Conservation (phyloP, 495 filamentous ascomycete species). For the Hypomontagnella monticulosa region DNA sequence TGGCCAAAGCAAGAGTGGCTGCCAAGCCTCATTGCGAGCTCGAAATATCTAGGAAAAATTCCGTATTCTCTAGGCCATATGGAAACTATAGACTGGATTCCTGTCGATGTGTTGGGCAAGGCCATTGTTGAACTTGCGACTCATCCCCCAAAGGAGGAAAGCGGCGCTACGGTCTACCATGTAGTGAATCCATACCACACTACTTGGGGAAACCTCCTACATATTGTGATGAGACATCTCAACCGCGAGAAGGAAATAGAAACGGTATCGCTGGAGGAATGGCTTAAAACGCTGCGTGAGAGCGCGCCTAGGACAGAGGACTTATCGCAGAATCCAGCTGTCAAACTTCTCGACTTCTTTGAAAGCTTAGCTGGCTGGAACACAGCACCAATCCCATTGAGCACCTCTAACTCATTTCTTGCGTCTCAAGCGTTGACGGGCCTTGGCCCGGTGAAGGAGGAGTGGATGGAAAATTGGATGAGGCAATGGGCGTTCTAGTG, state of each 20-base stretch:
- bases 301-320: constrained; percentile 44
- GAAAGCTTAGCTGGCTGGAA: background rate
- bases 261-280: constrained; percentile 42
- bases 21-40: constrained; percentile 57
- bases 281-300: constrained; percentile 49
- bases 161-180: constrained; percentile 50
- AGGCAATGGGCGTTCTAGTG: constrained; percentile 20
- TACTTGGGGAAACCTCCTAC: constrained; percentile 46
- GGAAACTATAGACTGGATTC: constrained; percentile 62
- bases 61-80: constrained; percentile 50
- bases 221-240: constrained; percentile 40
- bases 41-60: constrained; percentile 50
- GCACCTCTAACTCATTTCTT: background rate
- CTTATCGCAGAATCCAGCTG: constrained; percentile 47
- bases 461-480: constrained; percentile 21
- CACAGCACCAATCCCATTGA: background rate
- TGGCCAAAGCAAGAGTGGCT: constrained; percentile 69
- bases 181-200: constrained; percentile 51
- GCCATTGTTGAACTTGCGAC: constrained; percentile 43
- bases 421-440: constrained; percentile 3
- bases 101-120: constrained; percentile 52
- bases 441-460: constrained; percentile 10
- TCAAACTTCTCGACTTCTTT: constrained; percentile 50
- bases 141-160: background rate
- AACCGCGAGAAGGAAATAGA: background rate